phyloP scores from a whole-genome alignment of 176 grass and related monocot species.

The Eleusine indica region DNA sequence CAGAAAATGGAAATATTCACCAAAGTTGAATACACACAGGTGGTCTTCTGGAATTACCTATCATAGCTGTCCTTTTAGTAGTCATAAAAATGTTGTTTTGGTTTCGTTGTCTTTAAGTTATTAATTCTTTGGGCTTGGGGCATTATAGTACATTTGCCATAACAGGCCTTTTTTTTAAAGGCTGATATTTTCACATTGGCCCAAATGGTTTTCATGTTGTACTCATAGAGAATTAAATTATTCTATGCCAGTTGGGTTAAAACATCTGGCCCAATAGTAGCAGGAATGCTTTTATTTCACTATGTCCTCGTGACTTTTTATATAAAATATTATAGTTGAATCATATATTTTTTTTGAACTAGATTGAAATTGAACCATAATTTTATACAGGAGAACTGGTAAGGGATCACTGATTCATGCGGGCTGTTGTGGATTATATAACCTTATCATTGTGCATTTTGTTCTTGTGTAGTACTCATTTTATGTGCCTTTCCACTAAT shows the following conservation, averaged over 20 bases:
- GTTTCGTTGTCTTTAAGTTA: conserved; percentile 13
- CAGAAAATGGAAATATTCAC: conserved; percentile 99
- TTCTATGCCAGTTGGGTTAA: neutral
- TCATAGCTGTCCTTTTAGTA: conserved; percentile 27
- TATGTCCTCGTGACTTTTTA: too few species aligned
- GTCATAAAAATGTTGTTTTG: conserved; percentile 24
- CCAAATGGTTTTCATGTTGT: neutral
- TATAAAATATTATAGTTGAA: neutral
- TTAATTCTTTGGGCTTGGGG: conserved; percentile 16
- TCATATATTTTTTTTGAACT: too few species aligned
- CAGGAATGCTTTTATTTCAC: too few species aligned
- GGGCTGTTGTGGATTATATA: neutral
- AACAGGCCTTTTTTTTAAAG: neutral
- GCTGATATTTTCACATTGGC: neutral
- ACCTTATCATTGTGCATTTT: neutral
- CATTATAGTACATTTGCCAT: neutral
- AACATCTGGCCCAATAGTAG: neutral
- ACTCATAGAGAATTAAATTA: conserved; percentile 4
- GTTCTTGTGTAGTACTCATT: neutral
- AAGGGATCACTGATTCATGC: too few species aligned
- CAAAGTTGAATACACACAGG: conserved; percentile 99
- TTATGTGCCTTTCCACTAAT: neutral
- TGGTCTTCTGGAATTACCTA: conserved; percentile 27
- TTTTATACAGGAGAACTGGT: neutral
- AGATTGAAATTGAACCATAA: neutral